Evolutionary conservation across 352 stramenopile genomes (phyloP), one percentile per base, ranked within the genome.

Genomic region (Phytophthora pini): DNA sequence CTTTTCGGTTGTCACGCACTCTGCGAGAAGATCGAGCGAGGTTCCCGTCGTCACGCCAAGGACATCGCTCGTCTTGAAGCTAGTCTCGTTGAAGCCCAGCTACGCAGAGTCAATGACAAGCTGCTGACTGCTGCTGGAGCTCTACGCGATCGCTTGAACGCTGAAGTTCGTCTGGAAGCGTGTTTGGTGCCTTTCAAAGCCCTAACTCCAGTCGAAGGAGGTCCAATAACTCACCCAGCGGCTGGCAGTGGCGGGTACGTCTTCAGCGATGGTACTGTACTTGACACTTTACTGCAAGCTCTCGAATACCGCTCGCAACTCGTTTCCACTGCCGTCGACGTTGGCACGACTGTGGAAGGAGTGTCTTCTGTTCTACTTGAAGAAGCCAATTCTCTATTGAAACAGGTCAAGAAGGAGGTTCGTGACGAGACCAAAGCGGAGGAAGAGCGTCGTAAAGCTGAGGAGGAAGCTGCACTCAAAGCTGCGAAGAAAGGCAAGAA

Each of bases 381-480:
- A 29, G 80, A 94, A 61, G 77, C 67, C 4, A 72, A 61, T 1
- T 77, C 70, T 27, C 12, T 82, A 11, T 65, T 93, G 20, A 92
- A 92, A 57, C 87, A 93, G 52, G 71, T 94, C 9, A 95, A 93
- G 62, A 92, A 93, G 46, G 85, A 93, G 31, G 79, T 93, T 34
- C 86, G 86, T 27, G 87, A 94, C 13, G 87, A 95, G 58, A 67
- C 63, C 9, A 92, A 92, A 61, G 82, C 79, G 58, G 72, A 94
- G 60, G 85, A 94, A 4, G 87, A 95, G 56, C 80, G 85, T 0
- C 85, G 82, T 8, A 83, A 82, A 17, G 75, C 86, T 5, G 75
- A 89, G 39, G 85, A 94, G 41, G 85, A 94, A 59, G 82, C 77
- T 15, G 79, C 77, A 11, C 68, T 85, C 32, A 95, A 94, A 68